Evolutionary conservation across 768 basidiomycete species (phyloP).

Genomic region (Podaxis sp.): DNA sequence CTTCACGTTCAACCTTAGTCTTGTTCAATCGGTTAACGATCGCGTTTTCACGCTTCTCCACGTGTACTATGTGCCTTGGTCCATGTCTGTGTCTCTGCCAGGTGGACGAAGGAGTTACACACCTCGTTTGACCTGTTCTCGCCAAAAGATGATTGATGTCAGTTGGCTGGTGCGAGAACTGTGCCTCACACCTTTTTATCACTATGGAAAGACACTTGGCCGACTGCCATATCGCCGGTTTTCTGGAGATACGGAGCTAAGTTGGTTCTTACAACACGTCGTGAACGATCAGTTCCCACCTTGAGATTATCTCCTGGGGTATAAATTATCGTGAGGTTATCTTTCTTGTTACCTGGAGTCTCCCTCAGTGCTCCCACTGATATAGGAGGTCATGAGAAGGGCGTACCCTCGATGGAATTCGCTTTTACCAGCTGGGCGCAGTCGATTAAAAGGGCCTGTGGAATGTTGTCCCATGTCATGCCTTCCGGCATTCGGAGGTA

Average conservation of each 20-base stretch:
- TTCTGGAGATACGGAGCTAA: conserved; percentile 51
- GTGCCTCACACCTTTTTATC: conserved; percentile 69
- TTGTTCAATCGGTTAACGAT: conserved; percentile 94
- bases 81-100: conserved; percentile 5
- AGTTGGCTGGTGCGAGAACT: background rate
- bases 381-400: background rate
- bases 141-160: conserved; percentile 4
- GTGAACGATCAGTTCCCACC: conserved; percentile 39
- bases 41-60: conserved; percentile 78
- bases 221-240: conserved; percentile 97
- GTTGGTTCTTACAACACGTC: background rate
- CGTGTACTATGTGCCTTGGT: conserved; percentile 52
- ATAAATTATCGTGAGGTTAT: conserved; percentile 90
- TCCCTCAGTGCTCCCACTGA: background rate
- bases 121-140: conserved; percentile 77
- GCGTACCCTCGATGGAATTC: conserved; percentile 90
- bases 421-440: conserved; percentile 97
- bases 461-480: conserved; percentile 91
- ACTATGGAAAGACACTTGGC: conserved; percentile 92
- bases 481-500: conserved; percentile 85
- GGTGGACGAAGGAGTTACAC: conserved; percentile 9
- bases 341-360: conserved; percentile 87
- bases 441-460: conserved; percentile 73
- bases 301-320: conserved; percentile 92
- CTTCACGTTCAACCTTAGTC: conserved; percentile 80